Evolutionary conservation across 1,139 yeast genomes (phyloP), one percentile per base, ranked within the genome.

Genomic region (Pneumocystis carinii): DNA sequence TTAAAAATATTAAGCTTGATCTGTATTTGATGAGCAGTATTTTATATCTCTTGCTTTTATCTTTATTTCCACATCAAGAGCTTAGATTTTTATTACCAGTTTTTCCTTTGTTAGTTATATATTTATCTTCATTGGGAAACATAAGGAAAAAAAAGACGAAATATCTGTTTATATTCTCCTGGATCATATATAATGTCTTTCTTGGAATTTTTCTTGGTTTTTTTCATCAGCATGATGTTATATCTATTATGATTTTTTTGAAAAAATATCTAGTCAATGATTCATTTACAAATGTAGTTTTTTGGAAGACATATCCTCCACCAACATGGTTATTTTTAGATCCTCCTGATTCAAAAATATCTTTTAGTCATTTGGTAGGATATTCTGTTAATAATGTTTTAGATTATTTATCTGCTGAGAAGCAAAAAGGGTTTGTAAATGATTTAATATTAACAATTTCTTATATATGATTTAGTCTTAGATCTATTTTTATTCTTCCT

Each of bases 281-380:
- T 1, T 63, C 69, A n/a, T 66, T 72, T 1, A 71, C 73, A 1
- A 71, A 81, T 0, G 82, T 84, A 55, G 71, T 89, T 1, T 92
- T 95, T 92, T 92, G 97, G 97, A 84, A 90, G 71, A 89, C 97
- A 0, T 92, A 90, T 70, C 81, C 90, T 1, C 97, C 97, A 0
- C 97, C 98, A 0, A 80, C 88, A 2, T 90, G 96, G 95, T 71
- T 90, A 24, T 48, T 48, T 48, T 24, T 48, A 24, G 32, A 29
- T 48, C 55, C 24, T 64, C 75, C 88, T 61, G 87, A 86, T 2
- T 62, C 64, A 6, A 24, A 53, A 14, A 57, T 37, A 37, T n/a
- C 29, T 39, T 57, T 39, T 24, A 57, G 17, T 57, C 59, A 57
- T 24, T 37, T 39, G 15, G 15, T 57, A 19, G 59, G 59, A 12